Evolutionary conservation across 2,329 filamentous ascomycete genomes (phyloP).

Genomic region (Colletotrichum noveboracense): DNA sequence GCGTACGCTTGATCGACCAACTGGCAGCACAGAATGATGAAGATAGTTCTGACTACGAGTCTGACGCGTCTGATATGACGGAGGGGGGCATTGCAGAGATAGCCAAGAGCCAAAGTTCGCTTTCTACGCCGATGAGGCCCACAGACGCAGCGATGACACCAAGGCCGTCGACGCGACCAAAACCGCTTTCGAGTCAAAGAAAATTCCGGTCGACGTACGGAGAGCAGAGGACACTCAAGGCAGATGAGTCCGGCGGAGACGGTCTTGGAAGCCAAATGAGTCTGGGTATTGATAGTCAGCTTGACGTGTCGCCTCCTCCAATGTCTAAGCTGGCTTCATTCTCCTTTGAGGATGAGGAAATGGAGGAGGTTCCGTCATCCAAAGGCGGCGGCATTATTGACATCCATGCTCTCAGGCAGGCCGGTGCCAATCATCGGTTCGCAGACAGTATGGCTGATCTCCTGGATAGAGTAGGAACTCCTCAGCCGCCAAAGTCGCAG

Average conservation of each 20-base stretch:
- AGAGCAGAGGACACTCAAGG: conserved; percentile 35
- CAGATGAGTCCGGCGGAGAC: conserved; percentile 29
- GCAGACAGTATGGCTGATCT: conserved; percentile 71
- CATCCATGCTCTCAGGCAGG: conserved; percentile 69
- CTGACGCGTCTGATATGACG: background rate
- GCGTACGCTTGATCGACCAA: conserved; percentile 22
- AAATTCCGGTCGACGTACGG: conserved; percentile 20
- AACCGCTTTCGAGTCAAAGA: background rate
- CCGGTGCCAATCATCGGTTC: conserved; percentile 70
- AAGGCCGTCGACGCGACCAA: conserved; percentile 5
- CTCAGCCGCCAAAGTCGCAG: conserved; percentile 47
- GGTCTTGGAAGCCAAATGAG: conserved; percentile 28
- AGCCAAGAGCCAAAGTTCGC: background rate
- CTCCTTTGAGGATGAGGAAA: conserved; percentile 47
- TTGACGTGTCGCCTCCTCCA: conserved; percentile 11
- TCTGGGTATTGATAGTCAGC: conserved; percentile 26
- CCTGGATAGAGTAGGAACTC: conserved; percentile 62
- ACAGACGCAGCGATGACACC: background rate
- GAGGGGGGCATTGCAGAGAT: background rate
- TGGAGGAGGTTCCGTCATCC: conserved; percentile 43
- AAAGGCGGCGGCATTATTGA: conserved; percentile 60
- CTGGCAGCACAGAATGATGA: conserved; percentile 16
- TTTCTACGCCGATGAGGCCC: background rate
- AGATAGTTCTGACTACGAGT: conserved; percentile 13
- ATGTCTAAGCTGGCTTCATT: conserved; percentile 25